phyloP scores from a whole-genome alignment of 2,329 filamentous ascomycete genomes.

The Aschersonia sp. region DNA sequence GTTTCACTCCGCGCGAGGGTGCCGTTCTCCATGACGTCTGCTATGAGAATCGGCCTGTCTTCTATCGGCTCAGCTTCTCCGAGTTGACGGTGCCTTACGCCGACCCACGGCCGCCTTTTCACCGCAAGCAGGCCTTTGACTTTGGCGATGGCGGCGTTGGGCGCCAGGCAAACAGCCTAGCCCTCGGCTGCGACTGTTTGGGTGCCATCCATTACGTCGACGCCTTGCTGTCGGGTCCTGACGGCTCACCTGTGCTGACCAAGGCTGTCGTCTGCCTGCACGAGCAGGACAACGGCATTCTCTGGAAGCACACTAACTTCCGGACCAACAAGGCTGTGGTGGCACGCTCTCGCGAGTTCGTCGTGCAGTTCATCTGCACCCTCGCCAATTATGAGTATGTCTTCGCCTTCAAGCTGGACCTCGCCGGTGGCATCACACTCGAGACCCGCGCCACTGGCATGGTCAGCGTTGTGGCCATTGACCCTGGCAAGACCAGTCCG shows the following conservation, averaged over 20 bases:
- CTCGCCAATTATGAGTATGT: constrained; percentile 57
- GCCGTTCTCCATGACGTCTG: constrained; percentile 55
- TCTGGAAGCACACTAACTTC: constrained; percentile 60
- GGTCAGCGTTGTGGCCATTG: constrained; percentile 45
- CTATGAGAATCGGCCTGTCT: constrained; percentile 49
- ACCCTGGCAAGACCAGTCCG: constrained; percentile 31
- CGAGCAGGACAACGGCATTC: constrained; percentile 56
- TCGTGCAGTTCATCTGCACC: constrained; percentile 56
- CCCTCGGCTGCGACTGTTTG: constrained; percentile 55
- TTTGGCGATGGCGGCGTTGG: constrained; percentile 57
- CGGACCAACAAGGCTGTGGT: constrained; percentile 40
- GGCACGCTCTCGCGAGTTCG: constrained; percentile 44
- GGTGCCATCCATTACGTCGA: constrained; percentile 54
- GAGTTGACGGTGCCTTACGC: constrained; percentile 61
- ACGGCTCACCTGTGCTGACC: constrained; percentile 32
- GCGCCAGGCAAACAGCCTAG: constrained; percentile 52
- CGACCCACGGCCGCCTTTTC: constrained; percentile 50
- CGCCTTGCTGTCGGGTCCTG: constrained; percentile 33
- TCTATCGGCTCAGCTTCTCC: constrained; percentile 52
- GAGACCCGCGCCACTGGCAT: constrained; percentile 55
- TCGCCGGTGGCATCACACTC: constrained; percentile 44
- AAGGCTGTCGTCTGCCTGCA: constrained; percentile 52
- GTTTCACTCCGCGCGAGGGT: constrained; percentile 57
- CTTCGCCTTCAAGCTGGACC: constrained; percentile 40
- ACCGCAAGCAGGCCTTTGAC: constrained; percentile 59